Base-by-base conservation (phyloP, 495 filamentous ascomycete genomes). In the Elaphomyces granulatus region DNA sequence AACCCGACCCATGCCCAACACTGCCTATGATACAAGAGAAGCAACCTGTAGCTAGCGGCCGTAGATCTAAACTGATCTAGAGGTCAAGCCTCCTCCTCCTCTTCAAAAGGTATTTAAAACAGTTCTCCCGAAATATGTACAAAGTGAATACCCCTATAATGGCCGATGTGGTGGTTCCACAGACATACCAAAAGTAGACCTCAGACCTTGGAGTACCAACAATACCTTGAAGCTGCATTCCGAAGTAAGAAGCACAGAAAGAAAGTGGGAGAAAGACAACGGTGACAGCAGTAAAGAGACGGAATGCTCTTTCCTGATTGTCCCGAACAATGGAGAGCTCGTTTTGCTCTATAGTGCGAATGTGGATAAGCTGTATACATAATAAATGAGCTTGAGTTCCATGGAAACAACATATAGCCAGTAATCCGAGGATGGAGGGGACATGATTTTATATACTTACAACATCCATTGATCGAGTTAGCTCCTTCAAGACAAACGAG, bases 221-320 rank as follows among this genome's bases (percentile, higher is more conserved):
- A 14, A 55, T 54, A 17, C 48, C 52, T 10, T 15, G 20, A 2
- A 55, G 35, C 38, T 66, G 64, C 61, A 64, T 66, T 16, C 59
- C 59, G 14, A 59, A 52, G 16, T 58, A 52, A 18, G 43, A 43
- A 2, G 56, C 49, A 19, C 61, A 58, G 30, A 57, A 55, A 3
- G 41, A 45, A 3, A 59, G 45, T 3, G 60, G 60, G 2, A 63
- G 44, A 18, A 55, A 54, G 15, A 54, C 42, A 32, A 50, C 50
- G 8, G 52, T 55, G 19, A 55, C 51, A 20, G 38, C 46, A 15
- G 52, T 55, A 41, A 55, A 53, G 21, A 55, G 48, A 12, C 53
- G 36, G 17, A 55, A 49, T 6, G 52, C 52, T 41, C 51, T 53
- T 38, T 55, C 51, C 38, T 55, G 51, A 4, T 30, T 42, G 33